phyloP scores from a whole-genome alignment of 371 early-diverging fungal genomes.

The Chytridiales sp. region DNA sequence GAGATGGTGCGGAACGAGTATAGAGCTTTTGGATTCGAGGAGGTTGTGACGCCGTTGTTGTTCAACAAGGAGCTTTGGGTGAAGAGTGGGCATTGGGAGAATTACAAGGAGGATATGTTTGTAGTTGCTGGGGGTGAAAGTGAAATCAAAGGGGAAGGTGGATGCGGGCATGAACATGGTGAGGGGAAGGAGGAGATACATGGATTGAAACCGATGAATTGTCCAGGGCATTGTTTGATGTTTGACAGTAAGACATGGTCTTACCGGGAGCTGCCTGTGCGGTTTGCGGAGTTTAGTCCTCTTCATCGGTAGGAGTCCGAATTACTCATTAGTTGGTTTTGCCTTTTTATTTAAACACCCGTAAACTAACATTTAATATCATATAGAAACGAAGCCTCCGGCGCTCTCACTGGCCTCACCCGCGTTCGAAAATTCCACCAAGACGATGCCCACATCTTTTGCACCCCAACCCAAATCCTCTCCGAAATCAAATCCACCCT shows the following conservation, averaged over 20 bases:
- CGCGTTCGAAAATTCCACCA: slow-evolving; percentile 96
- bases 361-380: neutral
- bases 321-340: no score
- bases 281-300: slow-evolving; percentile 94
- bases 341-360: neutral
- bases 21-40: slow-evolving; percentile 74
- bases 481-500: slow-evolving; percentile 78
- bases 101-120: slow-evolving; percentile 73
- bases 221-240: slow-evolving; percentile 95
- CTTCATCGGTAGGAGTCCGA: slow-evolving; percentile 67
- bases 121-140: slow-evolving; percentile 24
- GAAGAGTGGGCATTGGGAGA: slow-evolving; percentile 98
- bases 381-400: slow-evolving; percentile 80
- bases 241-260: slow-evolving; percentile 81
- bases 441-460: slow-evolving; percentile 98
- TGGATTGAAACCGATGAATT: slow-evolving; percentile 98
- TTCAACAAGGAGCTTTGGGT: slow-evolving; percentile 97
- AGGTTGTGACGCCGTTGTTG: slow-evolving; percentile 97
- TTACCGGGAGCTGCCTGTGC: slow-evolving; percentile 89
- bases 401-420: slow-evolving; percentile 90
- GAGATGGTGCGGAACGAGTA: slow-evolving; percentile 67
- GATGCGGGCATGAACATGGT: slow-evolving; percentile 39
- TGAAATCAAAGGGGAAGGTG: slow-evolving; percentile 9
- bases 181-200: slow-evolving; percentile 61
- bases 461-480: slow-evolving; percentile 70